These are phyloP conservation scores for Claviceps capensis DNA, from an alignment of 2,329 filamentous ascomycete species.

Conservation along the genomic window DNA sequence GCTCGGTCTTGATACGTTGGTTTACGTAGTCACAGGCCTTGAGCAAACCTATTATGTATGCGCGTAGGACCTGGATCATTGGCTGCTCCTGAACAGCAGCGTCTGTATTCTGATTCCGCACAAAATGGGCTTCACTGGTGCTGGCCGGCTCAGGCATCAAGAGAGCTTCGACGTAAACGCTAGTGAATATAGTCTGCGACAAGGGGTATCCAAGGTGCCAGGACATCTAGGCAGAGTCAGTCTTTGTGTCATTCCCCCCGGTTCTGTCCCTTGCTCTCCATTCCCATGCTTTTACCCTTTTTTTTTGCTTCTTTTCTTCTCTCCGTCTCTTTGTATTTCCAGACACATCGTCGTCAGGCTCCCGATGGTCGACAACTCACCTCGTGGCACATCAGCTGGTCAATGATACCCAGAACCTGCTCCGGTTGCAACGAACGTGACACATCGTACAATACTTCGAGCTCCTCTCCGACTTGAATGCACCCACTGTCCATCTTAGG, in stretches of 20 bases:
- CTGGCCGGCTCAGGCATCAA: slow-evolving; percentile 54
- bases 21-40: slow-evolving; percentile 76
- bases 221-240: slow-evolving; percentile 50
- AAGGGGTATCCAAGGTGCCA: slow-evolving; percentile 96
- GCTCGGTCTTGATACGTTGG: slow-evolving; percentile 61
- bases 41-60: slow-evolving; percentile 74
- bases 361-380: slow-evolving; percentile 28
- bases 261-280: no score
- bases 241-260: no score
- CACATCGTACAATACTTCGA: slow-evolving; percentile 74
- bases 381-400: slow-evolving; percentile 82
- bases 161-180: slow-evolving; percentile 75
- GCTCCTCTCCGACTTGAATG: slow-evolving; percentile 60
- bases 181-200: slow-evolving; percentile 88
- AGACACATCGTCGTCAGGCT: neutral
- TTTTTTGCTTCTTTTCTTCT: neutral
- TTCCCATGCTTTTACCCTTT: no score
- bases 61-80: slow-evolving; percentile 55
- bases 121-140: slow-evolving; percentile 53
- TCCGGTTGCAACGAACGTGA: slow-evolving; percentile 52
- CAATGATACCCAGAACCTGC: slow-evolving; percentile 85
- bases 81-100: slow-evolving; percentile 22
- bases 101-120: slow-evolving; percentile 19
- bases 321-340: neutral
- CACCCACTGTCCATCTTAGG: slow-evolving; percentile 97